Evolutionary conservation across 805 yeast species (phyloP).

Genomic region (Pichia thaimueangensis): DNA sequence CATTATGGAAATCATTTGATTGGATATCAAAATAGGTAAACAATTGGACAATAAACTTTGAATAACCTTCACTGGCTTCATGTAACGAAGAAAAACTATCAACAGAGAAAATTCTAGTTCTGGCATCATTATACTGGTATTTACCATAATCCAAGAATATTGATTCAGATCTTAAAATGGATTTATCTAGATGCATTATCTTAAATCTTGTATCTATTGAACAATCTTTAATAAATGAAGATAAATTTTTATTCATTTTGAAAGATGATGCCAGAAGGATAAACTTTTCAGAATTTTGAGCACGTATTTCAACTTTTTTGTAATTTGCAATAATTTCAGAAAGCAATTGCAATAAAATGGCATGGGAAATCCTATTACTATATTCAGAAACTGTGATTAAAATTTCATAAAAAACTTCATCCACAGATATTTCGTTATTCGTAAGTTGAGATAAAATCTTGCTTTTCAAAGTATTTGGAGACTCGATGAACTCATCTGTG

Average conservation of each 20-base stretch:
- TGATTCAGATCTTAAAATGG: conserved; percentile 21
- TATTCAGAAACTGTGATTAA: conserved; percentile 19
- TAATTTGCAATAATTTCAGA: conserved; percentile 18
- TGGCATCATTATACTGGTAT: conserved; percentile 27
- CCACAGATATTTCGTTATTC: conserved; percentile 9
- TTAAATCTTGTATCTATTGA: conserved; percentile 24
- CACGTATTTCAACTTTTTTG: conserved; percentile 18
- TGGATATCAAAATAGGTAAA: conserved; percentile 30
- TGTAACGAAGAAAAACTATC: conserved; percentile 51
- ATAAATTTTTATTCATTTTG: conserved; percentile 17
- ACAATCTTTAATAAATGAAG: conserved; percentile 21
- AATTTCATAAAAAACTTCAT: conserved; percentile 26
- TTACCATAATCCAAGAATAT: conserved; percentile 27
- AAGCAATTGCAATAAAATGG: conserved; percentile 15
- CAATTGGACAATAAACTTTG: conserved; percentile 52
- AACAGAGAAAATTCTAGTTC: conserved; percentile 25
- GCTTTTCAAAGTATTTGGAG: conserved; percentile 2
- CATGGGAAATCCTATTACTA: conserved; percentile 18
- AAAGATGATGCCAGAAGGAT: conserved; percentile 24
- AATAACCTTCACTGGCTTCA: conserved; percentile 75
- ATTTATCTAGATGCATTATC: conserved; percentile 24
- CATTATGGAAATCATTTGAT: conserved; percentile 24
- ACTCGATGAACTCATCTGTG: conserved; percentile 5
- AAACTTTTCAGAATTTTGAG: conserved; percentile 20
- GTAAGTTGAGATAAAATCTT: conserved; percentile 10